phyloP scores from a whole-genome alignment of 192 early-diverging fungal species.

The Geosiphon pyriformis region DNA sequence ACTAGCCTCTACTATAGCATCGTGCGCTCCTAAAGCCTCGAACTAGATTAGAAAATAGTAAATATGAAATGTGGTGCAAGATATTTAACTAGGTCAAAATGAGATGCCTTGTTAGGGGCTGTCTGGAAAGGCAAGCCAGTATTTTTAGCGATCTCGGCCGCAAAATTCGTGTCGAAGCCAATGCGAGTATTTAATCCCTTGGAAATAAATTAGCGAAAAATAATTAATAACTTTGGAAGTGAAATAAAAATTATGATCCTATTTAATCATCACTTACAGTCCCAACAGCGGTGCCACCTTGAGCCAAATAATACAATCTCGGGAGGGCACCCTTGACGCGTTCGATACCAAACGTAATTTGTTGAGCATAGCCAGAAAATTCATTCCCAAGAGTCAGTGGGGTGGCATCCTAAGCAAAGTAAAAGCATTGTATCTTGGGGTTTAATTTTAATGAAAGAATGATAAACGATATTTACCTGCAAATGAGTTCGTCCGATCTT shows the following conservation, averaged over 20 bases:
- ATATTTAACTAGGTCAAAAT: not conserved
- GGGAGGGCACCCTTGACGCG: slow-evolving; percentile 79
- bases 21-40: slow-evolving; percentile 97
- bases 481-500: slow-evolving; percentile 99
- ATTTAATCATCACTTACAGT: slow-evolving; percentile 66
- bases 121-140: slow-evolving; percentile 90
- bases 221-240: no score
- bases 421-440: not conserved
- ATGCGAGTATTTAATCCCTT: slow-evolving; percentile 89
- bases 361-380: slow-evolving; percentile 96
- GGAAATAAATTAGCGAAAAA: no score
- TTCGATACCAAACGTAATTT: slow-evolving; percentile 84
- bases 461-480: slow-evolving; percentile 56
- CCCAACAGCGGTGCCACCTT: slow-evolving; percentile 96
- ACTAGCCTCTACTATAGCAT: slow-evolving; percentile 94
- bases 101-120: slow-evolving; percentile 89
- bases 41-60: slow-evolving; percentile 49
- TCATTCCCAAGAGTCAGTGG: slow-evolving; percentile 97
- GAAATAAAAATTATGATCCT: no score
- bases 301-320: slow-evolving; percentile 88
- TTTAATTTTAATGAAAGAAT: not conserved
- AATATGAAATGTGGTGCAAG: not conserved
- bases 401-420: slow-evolving; percentile 69
- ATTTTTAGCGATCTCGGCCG: slow-evolving; percentile 78
- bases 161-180: slow-evolving; percentile 90